phyloP scores from a whole-genome alignment of 2,329 filamentous ascomycete genomes.

The Colletotrichum eleusines region DNA sequence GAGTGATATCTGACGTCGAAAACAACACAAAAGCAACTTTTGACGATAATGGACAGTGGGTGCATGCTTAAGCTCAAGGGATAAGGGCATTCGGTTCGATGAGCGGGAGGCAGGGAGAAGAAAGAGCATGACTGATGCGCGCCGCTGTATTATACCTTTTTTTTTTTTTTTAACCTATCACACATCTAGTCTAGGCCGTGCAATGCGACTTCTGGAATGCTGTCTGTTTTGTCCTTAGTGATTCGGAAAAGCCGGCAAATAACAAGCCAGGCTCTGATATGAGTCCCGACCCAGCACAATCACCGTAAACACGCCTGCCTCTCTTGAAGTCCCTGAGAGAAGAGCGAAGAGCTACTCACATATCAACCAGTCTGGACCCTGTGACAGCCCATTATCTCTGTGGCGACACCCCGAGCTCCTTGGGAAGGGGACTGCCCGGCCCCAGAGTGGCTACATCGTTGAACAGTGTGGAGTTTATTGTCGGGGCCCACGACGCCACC shows the following conservation, averaged over 20 bases:
- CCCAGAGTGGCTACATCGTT: neutral
- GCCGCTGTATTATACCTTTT: conserved; percentile 42
- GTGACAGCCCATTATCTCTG: neutral
- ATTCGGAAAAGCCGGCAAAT: too few relatives aligned
- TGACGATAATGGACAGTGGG: conserved; percentile 41
- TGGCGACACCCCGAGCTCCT: neutral
- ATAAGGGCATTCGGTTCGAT: conserved; percentile 1
- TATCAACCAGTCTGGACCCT: neutral
- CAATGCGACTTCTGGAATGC: conserved; percentile 20
- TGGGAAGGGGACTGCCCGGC: neutral
- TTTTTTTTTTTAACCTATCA: conserved; percentile 6
- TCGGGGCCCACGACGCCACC: neutral
- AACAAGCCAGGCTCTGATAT: neutral
- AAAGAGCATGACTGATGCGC: conserved; percentile 33
- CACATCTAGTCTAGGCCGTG: conserved; percentile 24
- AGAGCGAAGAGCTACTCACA: neutral
- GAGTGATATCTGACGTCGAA: conserved; percentile 11
- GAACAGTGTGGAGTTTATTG: conserved; percentile 11
- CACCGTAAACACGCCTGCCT: neutral
- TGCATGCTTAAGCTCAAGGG: conserved; percentile 19
- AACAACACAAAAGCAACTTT: conserved; percentile 29
- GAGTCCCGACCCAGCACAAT: neutral
- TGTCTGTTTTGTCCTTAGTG: neutral
- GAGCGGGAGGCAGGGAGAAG: conserved; percentile 7
- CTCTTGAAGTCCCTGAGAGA: neutral